Conservation (phyloP, 2,329 filamentous ascomycete genomes). For the Venturia nashicola region DNA sequence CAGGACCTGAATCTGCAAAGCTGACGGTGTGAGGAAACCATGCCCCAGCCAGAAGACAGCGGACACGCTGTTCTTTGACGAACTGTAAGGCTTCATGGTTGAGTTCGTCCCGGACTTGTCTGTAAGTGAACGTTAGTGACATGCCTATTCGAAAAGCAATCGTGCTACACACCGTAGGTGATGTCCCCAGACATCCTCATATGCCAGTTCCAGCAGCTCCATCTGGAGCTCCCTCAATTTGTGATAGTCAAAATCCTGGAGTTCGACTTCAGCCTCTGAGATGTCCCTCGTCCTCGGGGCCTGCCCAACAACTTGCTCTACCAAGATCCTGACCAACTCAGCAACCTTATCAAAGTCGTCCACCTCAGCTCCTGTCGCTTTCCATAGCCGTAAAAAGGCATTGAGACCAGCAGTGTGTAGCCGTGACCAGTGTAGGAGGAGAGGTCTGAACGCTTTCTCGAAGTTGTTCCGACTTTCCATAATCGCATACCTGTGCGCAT, state of each 20-base stretch:
- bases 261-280: conserved; percentile 76
- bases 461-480: conserved; percentile 66
- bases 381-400: conserved; percentile 87
- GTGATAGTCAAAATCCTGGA: conserved; percentile 69
- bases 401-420: conserved; percentile 77
- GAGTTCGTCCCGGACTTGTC: conserved; percentile 80
- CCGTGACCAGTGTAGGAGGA: conserved; percentile 86
- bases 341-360: conserved; percentile 89
- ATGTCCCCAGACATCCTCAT: conserved; percentile 88
- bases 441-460: conserved; percentile 74
- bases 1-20: conserved; percentile 35
- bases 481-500: conserved; percentile 61
- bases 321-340: conserved; percentile 77
- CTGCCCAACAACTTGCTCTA: conserved; percentile 80
- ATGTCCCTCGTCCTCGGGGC: conserved; percentile 74
- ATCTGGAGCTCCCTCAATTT: conserved; percentile 79
- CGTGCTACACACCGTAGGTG: conserved; percentile 48
- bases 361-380: conserved; percentile 69
- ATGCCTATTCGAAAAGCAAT: neutral
- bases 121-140: conserved; percentile 13
- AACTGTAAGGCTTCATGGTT: conserved; percentile 88
- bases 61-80: conserved; percentile 89
- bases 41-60: conserved; percentile 74
- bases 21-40: conserved; percentile 61
- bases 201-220: conserved; percentile 79